A percentile compares a stretch with the other conserved stretches of the same genome.
Evolutionary conservation across 208 protist species (phyloP).

Genomic region (Entamoeba histolytica): DNA sequence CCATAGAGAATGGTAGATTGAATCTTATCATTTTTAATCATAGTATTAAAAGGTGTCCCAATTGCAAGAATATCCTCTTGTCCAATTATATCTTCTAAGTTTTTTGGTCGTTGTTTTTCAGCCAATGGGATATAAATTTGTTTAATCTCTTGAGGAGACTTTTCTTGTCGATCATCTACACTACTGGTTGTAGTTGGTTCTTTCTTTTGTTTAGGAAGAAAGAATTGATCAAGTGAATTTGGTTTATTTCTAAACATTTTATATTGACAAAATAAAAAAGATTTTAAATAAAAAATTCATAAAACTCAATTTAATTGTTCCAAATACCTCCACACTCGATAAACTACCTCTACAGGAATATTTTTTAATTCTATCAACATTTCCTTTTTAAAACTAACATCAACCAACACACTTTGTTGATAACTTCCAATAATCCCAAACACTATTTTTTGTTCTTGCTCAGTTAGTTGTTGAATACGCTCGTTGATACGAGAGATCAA

Average conservation of each 20-base stretch:
- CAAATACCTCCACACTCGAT: too few relatives aligned
- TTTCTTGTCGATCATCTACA: not conserved
- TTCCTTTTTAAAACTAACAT: too few relatives aligned
- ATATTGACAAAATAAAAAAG: too few relatives aligned
- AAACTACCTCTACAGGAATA: too few relatives aligned
- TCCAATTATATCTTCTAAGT: not conserved
- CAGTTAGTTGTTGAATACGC: too few relatives aligned
- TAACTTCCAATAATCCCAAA: too few relatives aligned
- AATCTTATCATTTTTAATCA: not conserved
- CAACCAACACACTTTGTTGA: too few relatives aligned
- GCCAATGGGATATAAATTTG: not conserved
- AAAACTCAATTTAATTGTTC: too few relatives aligned
- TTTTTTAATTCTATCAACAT: too few relatives aligned
- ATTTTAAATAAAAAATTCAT: too few relatives aligned
- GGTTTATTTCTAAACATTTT: not conserved
- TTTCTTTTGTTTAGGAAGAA: not conserved
- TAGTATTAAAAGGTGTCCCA: not conserved
- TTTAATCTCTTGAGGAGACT: not conserved
- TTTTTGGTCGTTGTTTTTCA: not conserved
- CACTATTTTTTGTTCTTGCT: too few relatives aligned
- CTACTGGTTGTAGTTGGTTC: not conserved
- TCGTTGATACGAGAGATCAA: too few relatives aligned
- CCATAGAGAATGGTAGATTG: conserved; percentile 35
- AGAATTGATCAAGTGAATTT: not conserved
- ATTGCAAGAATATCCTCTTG: not conserved